These are phyloP conservation scores for Fusarium paranaense DNA, from an alignment of 2,329 filamentous ascomycete genomes.

Conservation along the genomic window DNA sequence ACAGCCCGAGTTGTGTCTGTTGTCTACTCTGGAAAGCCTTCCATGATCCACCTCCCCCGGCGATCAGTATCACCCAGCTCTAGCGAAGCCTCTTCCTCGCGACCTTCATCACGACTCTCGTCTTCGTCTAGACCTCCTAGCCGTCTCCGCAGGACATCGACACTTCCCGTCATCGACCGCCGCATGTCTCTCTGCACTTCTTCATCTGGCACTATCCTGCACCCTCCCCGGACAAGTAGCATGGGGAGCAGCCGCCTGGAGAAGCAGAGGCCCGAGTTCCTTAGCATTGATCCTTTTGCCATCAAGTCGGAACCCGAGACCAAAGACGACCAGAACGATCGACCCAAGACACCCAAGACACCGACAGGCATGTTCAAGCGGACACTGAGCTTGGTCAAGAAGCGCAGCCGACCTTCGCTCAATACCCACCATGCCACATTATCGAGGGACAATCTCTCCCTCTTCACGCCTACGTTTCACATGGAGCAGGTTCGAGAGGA, in stretches of 20 bases:
- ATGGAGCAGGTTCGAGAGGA: conserved; percentile 53
- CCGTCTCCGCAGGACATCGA: conserved; percentile 46
- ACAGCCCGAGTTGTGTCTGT: conserved; percentile 71
- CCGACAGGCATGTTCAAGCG: conserved; percentile 63
- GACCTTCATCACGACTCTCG: conserved; percentile 25
- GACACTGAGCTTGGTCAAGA: conserved; percentile 65
- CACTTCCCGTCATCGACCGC: conserved; percentile 49
- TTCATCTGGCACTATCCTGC: conserved; percentile 49
- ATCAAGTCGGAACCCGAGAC: conserved; percentile 48
- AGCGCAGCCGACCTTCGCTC: conserved; percentile 65
- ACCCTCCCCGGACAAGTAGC: conserved; percentile 58
- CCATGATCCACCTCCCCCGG: conserved; percentile 63
- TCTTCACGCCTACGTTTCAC: conserved; percentile 39
- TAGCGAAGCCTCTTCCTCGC: conserved; percentile 43
- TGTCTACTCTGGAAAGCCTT: conserved; percentile 69
- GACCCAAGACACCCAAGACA: conserved; percentile 53
- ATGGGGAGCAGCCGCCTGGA: conserved; percentile 51
- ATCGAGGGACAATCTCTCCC: conserved; percentile 50
- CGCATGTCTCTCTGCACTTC: conserved; percentile 49
- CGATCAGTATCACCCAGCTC: conserved; percentile 59
- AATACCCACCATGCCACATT: conserved; percentile 50
- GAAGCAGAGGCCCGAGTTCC: conserved; percentile 59
- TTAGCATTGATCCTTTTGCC: conserved; percentile 67
- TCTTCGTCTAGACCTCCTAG: conserved; percentile 34
- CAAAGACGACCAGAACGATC: conserved; percentile 46